phyloP scores from a whole-genome alignment of 2,329 filamentous ascomycete species.

The Ceratocystis colombiana region DNA sequence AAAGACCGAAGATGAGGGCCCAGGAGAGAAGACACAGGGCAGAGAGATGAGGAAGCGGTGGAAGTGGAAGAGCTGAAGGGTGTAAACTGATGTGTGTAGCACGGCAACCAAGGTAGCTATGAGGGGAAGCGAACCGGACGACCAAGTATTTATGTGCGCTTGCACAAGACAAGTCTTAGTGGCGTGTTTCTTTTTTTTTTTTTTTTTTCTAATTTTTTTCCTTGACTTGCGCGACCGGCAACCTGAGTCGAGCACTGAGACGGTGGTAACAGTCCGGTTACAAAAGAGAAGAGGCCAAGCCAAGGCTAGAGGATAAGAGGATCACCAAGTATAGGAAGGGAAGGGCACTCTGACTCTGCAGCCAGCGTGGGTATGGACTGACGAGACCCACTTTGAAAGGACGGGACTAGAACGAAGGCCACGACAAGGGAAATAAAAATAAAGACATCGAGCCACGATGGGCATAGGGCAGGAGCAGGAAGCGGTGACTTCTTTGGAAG shows the following conservation, averaged over 20 bases:
- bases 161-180: slow-evolving; percentile 12
- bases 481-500: not conserved
- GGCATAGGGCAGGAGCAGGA: not conserved
- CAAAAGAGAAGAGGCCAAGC: not conserved
- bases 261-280: not conserved
- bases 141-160: slow-evolving; percentile 14
- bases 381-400: not conserved
- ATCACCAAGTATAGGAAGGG: slow-evolving; percentile 11
- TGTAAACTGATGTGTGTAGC: not conserved
- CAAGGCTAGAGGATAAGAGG: not conserved
- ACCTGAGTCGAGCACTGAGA: not conserved
- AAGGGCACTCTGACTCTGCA: not conserved
- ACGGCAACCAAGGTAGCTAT: not conserved
- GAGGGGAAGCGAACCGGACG: slow-evolving; percentile 1
- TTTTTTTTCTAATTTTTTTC: slow-evolving; percentile 1
- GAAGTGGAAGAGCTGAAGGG: not conserved
- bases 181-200: slow-evolving; percentile 1
- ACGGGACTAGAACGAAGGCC: not conserved
- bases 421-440: not conserved
- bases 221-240: not conserved
- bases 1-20: not conserved
- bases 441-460: not conserved
- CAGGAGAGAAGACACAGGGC: not conserved
- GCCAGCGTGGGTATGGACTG: not conserved
- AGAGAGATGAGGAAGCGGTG: not conserved